A percentile compares a stretch with the other conserved stretches of the same genome.
phyloP scores from a whole-genome alignment of 805 yeast genomes.

The Zygosaccharomyces bisporus region DNA sequence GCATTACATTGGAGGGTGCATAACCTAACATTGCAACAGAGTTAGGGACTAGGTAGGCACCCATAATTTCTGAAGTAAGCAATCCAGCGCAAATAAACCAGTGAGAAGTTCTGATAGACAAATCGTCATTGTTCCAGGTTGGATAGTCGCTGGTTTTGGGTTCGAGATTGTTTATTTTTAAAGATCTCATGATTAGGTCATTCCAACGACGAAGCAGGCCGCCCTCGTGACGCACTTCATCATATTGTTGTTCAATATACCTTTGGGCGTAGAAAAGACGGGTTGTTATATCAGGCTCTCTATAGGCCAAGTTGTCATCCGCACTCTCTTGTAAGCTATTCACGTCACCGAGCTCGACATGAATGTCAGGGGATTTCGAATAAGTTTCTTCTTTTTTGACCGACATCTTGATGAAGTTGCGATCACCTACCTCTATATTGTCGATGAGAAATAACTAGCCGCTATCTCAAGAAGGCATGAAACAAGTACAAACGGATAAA shows the following conservation, averaged over 20 bases:
- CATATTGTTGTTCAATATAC: constrained; percentile 6
- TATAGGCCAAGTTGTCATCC: not conserved
- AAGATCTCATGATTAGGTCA: constrained; percentile 1
- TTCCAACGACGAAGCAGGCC: constrained; percentile 4
- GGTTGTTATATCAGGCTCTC: not conserved
- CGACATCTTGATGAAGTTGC: not conserved
- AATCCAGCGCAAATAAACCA: constrained; percentile 8
- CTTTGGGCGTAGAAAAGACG: constrained; percentile 8
- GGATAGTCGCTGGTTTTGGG: constrained; percentile 4
- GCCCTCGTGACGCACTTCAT: constrained; percentile 6
- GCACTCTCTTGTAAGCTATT: constrained; percentile 1
- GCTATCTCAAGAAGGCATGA: too few relatives aligned
- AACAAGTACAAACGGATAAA: too few relatives aligned
- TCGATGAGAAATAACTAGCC: too few relatives aligned
- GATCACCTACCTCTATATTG: too few relatives aligned
- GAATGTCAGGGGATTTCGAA: not conserved
- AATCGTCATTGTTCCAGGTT: constrained; percentile 4
- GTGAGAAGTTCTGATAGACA: constrained; percentile 4
- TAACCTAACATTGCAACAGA: constrained; percentile 6
- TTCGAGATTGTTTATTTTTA: constrained; percentile 2
- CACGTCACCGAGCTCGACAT: constrained; percentile 3
- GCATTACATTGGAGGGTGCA: constrained; percentile 8
- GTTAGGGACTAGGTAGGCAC: constrained; percentile 8
- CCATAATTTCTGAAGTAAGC: constrained; percentile 8
- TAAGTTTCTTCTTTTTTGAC: not conserved